These are phyloP conservation scores for Fusarium virguliforme DNA, from an alignment of 2,329 filamentous ascomycete genomes.

Conservation along the genomic window DNA sequence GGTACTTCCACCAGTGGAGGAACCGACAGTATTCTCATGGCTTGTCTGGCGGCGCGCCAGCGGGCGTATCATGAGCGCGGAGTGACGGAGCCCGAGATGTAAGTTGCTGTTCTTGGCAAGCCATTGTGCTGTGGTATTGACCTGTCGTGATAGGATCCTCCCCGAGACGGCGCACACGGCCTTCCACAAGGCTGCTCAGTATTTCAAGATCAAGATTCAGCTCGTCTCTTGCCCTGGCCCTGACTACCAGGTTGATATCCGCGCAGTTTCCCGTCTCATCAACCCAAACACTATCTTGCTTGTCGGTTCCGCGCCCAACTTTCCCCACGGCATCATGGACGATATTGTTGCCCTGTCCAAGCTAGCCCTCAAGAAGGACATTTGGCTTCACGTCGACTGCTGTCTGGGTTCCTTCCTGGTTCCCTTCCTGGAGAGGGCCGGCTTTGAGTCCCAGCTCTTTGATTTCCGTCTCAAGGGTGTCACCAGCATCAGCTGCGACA, in stretches of 20 bases:
- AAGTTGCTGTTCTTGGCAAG: conserved; percentile 54
- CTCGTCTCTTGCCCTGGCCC: conserved; percentile 90
- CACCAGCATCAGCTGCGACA: conserved; percentile 95
- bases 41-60: conserved; percentile 89
- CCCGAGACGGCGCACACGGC: conserved; percentile 96
- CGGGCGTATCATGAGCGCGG: conserved; percentile 89
- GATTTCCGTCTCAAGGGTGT: conserved; percentile 96
- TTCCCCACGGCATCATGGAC: conserved; percentile 98
- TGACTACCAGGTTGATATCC: conserved; percentile 85
- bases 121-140: conserved; percentile 29
- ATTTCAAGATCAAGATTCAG: conserved; percentile 97
- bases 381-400: conserved; percentile 97
- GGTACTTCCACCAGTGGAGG: conserved; percentile 94
- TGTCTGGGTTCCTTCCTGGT: conserved; percentile 97
- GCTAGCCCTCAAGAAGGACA: conserved; percentile 82
- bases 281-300: conserved; percentile 95
- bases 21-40: conserved; percentile 97
- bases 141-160: conserved; percentile 77
- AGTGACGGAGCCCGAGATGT: conserved; percentile 96
- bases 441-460: conserved; percentile 89
- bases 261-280: conserved; percentile 85
- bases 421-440: conserved; percentile 92
- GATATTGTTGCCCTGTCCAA: conserved; percentile 90
- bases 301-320: conserved; percentile 96
- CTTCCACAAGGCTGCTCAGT: conserved; percentile 94